These are phyloP conservation scores for Trichoderma afroharzianum DNA, from an alignment of 2,329 filamentous ascomycete genomes.

Conservation along the genomic window DNA sequence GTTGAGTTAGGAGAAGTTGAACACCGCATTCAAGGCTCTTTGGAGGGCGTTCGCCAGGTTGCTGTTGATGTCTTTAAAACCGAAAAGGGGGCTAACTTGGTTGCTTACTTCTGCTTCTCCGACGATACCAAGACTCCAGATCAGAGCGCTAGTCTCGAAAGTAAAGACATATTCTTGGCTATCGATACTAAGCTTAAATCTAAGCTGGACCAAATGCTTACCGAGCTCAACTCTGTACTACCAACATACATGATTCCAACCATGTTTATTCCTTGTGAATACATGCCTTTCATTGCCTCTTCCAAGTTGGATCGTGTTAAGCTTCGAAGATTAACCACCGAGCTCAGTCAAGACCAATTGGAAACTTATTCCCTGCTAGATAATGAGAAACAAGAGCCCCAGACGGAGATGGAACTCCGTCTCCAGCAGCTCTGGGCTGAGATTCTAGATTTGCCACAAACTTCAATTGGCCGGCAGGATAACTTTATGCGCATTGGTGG, in stretches of 20 bases:
- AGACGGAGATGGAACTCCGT: constrained; percentile 18
- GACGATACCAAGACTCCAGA: background rate
- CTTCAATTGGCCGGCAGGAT: constrained; percentile 17
- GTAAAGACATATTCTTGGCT: background rate
- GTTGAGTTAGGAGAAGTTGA: constrained; percentile 42
- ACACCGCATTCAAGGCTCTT: background rate
- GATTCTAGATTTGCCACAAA: background rate
- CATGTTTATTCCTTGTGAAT: constrained; percentile 36
- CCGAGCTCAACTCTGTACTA: background rate
- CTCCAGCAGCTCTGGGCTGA: constrained; percentile 22
- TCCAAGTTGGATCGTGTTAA: constrained; percentile 13
- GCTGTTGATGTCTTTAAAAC: constrained; percentile 13
- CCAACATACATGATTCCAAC: constrained; percentile 41
- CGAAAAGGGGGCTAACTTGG: background rate
- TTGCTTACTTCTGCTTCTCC: constrained; percentile 1
- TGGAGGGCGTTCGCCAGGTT: background rate
- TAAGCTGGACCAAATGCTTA: background rate
- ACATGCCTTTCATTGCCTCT: constrained; percentile 31
- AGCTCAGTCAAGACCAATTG: background rate
- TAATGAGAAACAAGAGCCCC: background rate
- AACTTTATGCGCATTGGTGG: constrained; percentile 20
- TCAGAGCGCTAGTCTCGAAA: background rate
- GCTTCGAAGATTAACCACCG: background rate
- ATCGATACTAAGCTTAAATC: background rate
- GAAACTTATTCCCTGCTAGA: background rate